Base-by-base conservation (phyloP, 257 asterid genomes). In the Scutellaria galericulata region DNA sequence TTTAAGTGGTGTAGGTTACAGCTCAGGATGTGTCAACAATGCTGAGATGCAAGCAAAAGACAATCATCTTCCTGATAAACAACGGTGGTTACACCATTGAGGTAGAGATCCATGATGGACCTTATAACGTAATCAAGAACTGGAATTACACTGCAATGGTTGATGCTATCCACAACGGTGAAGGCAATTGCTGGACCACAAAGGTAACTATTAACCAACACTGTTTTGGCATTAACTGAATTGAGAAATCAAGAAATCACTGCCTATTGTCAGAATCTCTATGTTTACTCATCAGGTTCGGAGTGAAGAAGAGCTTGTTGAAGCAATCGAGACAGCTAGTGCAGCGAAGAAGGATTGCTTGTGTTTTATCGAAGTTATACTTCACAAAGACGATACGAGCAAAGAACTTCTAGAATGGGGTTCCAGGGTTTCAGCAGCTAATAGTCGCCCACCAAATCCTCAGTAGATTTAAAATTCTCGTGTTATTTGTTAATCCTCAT, bases 361-460 rank as follows among this genome's bases (percentile, higher is more conserved):
- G 72, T 91, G 97, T 69, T 88, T 91, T 83, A 86, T 91, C 3
- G 97, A 91, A 79, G 91, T 89, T 27, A 85, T 89, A 53, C 90
- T 77, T n/a, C 97, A 91, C 85, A 89, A 84, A 77, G 96, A 91
- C 15, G 96, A 91, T 52, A 91, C 96, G 1, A 91, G 97, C 88
- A 91, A 91, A 83, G 97, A 89, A 64, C 84, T 91, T 9, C 96
- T 91, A 13, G 93, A 91, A 64, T 91, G 96, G 96, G 97, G 96
- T 6, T 89, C 97, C 7, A 82, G 95, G 75, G 96, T 91, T 6
- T 81, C 93, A 55, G 89, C 93, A 4, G 95, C 97, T 40, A 91
- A 89, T 59, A 78, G 90, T 80, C 93, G 95, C 72, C 93, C 95
- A 2, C 97, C 95, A 7, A 89, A 89, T 46, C 93, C 96, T 62